phyloP scores from a whole-genome alignment of 2,329 filamentous ascomycete genomes.

The Colletotrichum shisoi region DNA sequence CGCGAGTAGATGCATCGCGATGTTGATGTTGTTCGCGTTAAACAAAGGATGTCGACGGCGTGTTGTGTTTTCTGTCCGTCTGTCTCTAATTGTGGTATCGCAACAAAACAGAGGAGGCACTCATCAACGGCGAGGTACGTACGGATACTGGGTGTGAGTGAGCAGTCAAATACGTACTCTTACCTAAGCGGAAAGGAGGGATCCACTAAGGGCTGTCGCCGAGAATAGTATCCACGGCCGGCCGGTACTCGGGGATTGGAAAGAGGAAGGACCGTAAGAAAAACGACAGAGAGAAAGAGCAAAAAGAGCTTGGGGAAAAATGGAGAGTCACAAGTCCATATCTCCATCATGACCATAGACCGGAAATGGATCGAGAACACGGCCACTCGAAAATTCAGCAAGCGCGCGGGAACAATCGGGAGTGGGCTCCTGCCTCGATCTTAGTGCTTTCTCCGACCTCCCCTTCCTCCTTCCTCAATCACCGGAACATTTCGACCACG shows the following conservation, averaged over 20 bases:
- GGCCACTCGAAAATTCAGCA: slow-evolving; percentile 27
- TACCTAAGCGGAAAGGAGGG: no score
- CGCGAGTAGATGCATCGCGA: not conserved
- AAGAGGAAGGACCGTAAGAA: not conserved
- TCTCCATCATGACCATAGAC: not conserved
- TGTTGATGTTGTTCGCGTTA: not conserved
- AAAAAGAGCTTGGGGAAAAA: not conserved
- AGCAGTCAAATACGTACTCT: no score
- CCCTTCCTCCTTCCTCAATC: not conserved
- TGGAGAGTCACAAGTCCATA: no score
- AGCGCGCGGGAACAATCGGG: slow-evolving; percentile 30
- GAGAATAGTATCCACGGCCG: not conserved
- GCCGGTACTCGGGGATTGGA: not conserved
- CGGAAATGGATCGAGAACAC: slow-evolving; percentile 30
- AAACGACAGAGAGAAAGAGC: not conserved
- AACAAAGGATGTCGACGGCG: not conserved
- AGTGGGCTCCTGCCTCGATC: not conserved
- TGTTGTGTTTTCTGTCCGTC: not conserved
- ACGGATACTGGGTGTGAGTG: no score
- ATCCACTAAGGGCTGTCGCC: not conserved
- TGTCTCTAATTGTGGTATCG: not conserved
- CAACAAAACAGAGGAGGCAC: no score
- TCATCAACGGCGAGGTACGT: no score
- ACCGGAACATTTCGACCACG: not conserved
- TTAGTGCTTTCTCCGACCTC: no score